Conservation (phyloP, 306 rosid species). For the Castanea mollissima region DNA sequence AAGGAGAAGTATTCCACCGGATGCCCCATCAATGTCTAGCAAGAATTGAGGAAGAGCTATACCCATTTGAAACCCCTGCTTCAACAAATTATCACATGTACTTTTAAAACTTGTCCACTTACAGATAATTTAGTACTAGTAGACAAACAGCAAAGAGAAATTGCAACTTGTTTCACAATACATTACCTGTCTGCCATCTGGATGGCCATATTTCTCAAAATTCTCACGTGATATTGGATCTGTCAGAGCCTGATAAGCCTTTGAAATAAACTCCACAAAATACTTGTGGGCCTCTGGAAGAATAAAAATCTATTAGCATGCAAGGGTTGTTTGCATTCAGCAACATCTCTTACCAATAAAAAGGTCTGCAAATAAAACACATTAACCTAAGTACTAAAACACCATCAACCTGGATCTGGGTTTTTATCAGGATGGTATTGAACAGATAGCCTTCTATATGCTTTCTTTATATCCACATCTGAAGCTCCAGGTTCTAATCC, state of each 20-base stretch:
- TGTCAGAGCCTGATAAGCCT: constrained; percentile 96
- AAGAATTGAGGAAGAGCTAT: constrained; percentile 95
- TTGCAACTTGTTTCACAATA: constrained; percentile 9
- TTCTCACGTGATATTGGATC: constrained; percentile 87
- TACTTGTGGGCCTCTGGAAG: constrained; percentile 69
- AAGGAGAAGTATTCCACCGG: constrained; percentile 90
- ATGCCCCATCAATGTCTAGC: constrained; percentile 80
- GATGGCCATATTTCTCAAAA: constrained; percentile 97
- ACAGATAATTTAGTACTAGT: neutral
- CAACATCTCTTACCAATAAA: neutral
- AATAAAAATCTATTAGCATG: constrained; percentile 8
- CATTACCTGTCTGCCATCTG: constrained; percentile 92
- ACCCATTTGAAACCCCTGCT: constrained; percentile 98
- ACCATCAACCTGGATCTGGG: constrained; percentile 89
- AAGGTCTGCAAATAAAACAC: constrained; percentile 14
- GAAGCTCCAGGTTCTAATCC: constrained; percentile 76
- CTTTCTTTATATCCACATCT: constrained; percentile 82
- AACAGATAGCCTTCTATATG: constrained; percentile 83
- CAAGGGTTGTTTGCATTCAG: constrained; percentile 1
- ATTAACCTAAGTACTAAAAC: constrained; percentile 32
- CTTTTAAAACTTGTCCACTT: constrained; percentile 4
- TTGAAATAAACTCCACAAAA: constrained; percentile 86
- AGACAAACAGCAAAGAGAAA: constrained; percentile 13
- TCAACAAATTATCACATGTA: constrained; percentile 28
- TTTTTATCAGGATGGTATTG: constrained; percentile 97